Evolutionary conservation across 1,284 basidiomycete species (phyloP), one percentile per base, ranked within the genome.

Genomic region (Tilletia indica): DNA sequence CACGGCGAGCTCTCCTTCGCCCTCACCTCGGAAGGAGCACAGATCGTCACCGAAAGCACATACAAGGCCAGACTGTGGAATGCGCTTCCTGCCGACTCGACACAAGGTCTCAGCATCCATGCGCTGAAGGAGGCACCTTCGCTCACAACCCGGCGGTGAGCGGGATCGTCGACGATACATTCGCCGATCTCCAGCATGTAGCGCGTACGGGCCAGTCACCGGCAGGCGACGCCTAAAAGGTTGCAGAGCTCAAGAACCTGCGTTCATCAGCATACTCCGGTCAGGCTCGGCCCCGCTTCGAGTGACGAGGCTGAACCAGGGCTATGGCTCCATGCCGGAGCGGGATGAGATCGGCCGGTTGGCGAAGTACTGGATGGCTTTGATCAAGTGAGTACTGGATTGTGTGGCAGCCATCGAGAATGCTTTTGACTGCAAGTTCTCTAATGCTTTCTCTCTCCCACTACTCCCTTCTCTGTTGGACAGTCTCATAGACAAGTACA

Each of bases 201-300:
- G 87, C 90, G 75, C 88, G 89, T 4, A 91, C 90, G 0, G 92
- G 66, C 14, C 66, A 34, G 25, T 3, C 34, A 36, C 34, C 66
- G 21, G 42, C 21, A 9, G 49, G 68, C 4, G 68, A 68, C 16
- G 82, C 82, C 61, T 82, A 82, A 74, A 79, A 79, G 73, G 70
- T 80, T 16, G 78, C 78, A 42, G 84, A n/a, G n/a, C n/a, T n/a
- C n/a, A n/a, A n/a, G n/a, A 31, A 31, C 25, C 25, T 31, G 25
- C 25, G 25, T 98, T 97, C 83, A 88, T 97, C 71, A 88, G 89
- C 51, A 91, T 92, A 72, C 87, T 97, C 9, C 88, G 91, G 74
- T 89, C 89, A 2, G 93, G 93, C 21, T 91, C 91, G 0, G 92
- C 93, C 0, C 94, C 94, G 47, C 96, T 94, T 92, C 90, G 97